Evolutionary conservation across 495 filamentous ascomycete genomes (phyloP).

Genomic region (Aspergillus avenaceus): DNA sequence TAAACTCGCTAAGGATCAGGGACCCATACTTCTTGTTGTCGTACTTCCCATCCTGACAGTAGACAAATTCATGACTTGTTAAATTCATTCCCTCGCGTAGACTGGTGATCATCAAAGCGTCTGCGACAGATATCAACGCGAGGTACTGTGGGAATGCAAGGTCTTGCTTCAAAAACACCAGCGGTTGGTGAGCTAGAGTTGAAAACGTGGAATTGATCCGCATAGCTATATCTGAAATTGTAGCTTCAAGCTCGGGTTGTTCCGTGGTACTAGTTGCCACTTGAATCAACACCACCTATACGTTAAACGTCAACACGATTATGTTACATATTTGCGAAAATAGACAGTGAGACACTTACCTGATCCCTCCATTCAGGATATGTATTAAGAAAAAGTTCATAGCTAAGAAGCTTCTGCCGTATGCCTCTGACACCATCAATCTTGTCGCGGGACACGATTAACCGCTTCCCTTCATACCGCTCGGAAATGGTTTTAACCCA

Average conservation of each 20-base stretch:
- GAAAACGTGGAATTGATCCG: conserved; percentile 86
- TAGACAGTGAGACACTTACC: conserved; percentile 21
- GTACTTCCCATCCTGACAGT: conserved; percentile 82
- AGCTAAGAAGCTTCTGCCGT: conserved; percentile 85
- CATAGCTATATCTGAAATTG: conserved; percentile 86
- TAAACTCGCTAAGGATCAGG: conserved; percentile 89
- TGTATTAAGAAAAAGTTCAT: conserved; percentile 89
- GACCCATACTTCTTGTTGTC: conserved; percentile 75
- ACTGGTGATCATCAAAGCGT: conserved; percentile 87
- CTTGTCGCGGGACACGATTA: conserved; percentile 91
- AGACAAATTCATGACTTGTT: conserved; percentile 87
- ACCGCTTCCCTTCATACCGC: conserved; percentile 74
- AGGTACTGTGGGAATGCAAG: conserved; percentile 87
- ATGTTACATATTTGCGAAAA: conserved; percentile 1
- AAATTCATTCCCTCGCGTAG: conserved; percentile 95
- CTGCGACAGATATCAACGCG: conserved; percentile 79
- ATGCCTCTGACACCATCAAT: conserved; percentile 88
- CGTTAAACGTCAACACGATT: background rate
- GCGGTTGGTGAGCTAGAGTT: conserved; percentile 80
- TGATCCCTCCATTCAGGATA: conserved; percentile 84
- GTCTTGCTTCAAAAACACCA: conserved; percentile 94
- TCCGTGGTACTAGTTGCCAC: conserved; percentile 87
- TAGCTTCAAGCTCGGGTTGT: conserved; percentile 78
- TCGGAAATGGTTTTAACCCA: conserved; percentile 78
- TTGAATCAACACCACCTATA: conserved; percentile 76